Base-by-base conservation (phyloP, 2,329 filamentous ascomycete genomes). In the Geoglossum cookeanum region DNA sequence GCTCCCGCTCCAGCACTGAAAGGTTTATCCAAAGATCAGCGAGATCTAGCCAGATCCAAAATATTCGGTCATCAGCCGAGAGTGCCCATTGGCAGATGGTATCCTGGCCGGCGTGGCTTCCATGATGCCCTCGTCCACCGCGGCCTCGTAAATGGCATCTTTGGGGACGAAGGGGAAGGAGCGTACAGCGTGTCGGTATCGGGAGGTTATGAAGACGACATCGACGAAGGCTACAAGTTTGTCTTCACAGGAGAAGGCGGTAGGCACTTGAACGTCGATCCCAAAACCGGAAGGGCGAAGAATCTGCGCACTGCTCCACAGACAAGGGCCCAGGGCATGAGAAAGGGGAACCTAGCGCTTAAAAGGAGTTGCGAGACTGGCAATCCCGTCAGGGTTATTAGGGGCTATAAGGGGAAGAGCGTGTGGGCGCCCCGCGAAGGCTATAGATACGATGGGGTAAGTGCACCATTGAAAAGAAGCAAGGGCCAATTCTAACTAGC, bases 241-340 rank as follows among this genome's bases (percentile, higher is more conserved):
- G 63, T 61, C 9, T 63, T 59, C 54, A 63, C 61, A 27, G 62
- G 62, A n/a, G 59, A 59, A 29, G 62, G 62, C 11, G 62, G 62
- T 4, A 59, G 62, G 22, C 54, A 44, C 29, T n/a, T 48, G 8
- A 48, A 3, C 17, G 37, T 55, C 45, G 61, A 63, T 22, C 61
- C 63, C 6, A 62, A 59, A 39, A 59, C 55, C 5, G 61, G 59
- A 2, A 55, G 39, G 17, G 59, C 60, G 4, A 63, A 63, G 58
- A 63, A 63, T 27, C 53, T 63, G 17, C 57, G 62, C 8, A 63
- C 62, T 15, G 62, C 61, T 4, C 59, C 61, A 7, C 62, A 63
- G 35, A 58, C 55, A 27, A 59, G 52, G 4, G 54, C 62, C 32
- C 62, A 63, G 39, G 55, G 53, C 22, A 59, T 63, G 33, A 47